Conservation (phyloP, 2,329 filamentous ascomycete genomes). For the Colletotrichum euphorbiae region DNA sequence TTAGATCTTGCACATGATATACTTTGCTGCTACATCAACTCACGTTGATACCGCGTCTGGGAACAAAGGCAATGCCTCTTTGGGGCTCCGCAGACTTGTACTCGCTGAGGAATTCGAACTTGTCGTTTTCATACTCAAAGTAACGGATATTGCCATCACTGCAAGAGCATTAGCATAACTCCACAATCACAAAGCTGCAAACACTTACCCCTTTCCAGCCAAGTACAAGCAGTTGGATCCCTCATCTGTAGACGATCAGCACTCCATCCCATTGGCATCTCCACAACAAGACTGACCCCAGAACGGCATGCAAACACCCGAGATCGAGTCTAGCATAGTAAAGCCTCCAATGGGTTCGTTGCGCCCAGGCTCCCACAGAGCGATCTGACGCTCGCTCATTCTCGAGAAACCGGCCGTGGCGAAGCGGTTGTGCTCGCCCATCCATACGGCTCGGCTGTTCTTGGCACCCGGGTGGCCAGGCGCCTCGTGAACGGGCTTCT, state of each 20-base stretch:
- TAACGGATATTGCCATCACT: slow-evolving; percentile 99
- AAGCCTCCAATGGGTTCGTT: slow-evolving; percentile 91
- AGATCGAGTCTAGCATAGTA: slow-evolving; percentile 91
- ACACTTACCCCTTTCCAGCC: slow-evolving; percentile 92
- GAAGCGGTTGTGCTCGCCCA: slow-evolving; percentile 96
- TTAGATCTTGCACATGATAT: slow-evolving; percentile 40
- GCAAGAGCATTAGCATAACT: slow-evolving; percentile 41
- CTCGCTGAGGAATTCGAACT: slow-evolving; percentile 96
- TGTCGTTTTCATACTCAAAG: slow-evolving; percentile 98
- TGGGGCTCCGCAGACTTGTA: slow-evolving; percentile 98
- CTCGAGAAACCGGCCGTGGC: slow-evolving; percentile 97
- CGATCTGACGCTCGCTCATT: slow-evolving; percentile 98
- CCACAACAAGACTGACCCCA: slow-evolving; percentile 71
- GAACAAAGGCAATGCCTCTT: slow-evolving; percentile 92
- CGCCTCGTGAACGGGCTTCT: slow-evolving; percentile 86
- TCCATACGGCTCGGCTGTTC: slow-evolving; percentile 96
- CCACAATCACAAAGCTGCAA: neutral
- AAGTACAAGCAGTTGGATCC: slow-evolving; percentile 95
- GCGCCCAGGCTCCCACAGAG: slow-evolving; percentile 91
- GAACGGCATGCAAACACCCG: slow-evolving; percentile 98
- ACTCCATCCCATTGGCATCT: neutral
- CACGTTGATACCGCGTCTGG: slow-evolving; percentile 93
- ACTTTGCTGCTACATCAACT: slow-evolving; percentile 44
- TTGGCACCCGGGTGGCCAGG: slow-evolving; percentile 92
- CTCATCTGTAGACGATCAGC: slow-evolving; percentile 69